Evolutionary conservation across 495 filamentous ascomycete genomes (phyloP), one percentile per base, ranked within the genome.

Genomic region (Aspergillus hancockii): DNA sequence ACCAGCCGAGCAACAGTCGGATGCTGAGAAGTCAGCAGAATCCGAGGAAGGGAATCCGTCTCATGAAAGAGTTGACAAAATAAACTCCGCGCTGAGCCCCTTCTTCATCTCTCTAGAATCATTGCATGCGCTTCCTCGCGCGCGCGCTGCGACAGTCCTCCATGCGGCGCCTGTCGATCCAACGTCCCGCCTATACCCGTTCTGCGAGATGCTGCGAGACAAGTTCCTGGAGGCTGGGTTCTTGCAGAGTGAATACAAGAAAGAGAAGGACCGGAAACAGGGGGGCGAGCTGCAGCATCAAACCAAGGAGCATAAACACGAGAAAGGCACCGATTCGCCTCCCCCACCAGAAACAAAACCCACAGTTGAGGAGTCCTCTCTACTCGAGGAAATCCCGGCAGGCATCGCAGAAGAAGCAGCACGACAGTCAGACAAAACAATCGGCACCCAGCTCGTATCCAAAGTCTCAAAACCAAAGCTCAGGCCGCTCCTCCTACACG

Each of bases 401-500:
- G 28, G 40, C 10, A 8, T 49, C 16, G 52, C 55, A 23, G 56
- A 63, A 40, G 46, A 52, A n/a, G 19, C 47, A 4, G 19, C 46
- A 18, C 51, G 40, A 32, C 38, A 46, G 8, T 43, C 52, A 34
- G 18, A 43, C 57, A 23, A 28, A 6, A 13, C 40, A 32, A 19
- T 30, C 21, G 22, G 57, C 1, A 12, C 32, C 9, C 32, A 10
- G 8, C 32, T 1, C 13, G 3, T 14, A 36, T 36, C 32, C 32
- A 41, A 55, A 49, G 21, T 51, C 3, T 19, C n/a, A 10, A 67
- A 65, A 41, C 63, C 60, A 4, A 74, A 72, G 54, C 51, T 63
- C 1, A 74, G 92, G 32, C 83, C 84, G n/a, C 69, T 98, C 50
- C 80, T 89, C 19, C 67, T 97, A 51, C 93, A 97, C 69, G 91